Evolutionary conservation across 768 basidiomycete species (phyloP).

Genomic region (Xerocomellus intermedius): DNA sequence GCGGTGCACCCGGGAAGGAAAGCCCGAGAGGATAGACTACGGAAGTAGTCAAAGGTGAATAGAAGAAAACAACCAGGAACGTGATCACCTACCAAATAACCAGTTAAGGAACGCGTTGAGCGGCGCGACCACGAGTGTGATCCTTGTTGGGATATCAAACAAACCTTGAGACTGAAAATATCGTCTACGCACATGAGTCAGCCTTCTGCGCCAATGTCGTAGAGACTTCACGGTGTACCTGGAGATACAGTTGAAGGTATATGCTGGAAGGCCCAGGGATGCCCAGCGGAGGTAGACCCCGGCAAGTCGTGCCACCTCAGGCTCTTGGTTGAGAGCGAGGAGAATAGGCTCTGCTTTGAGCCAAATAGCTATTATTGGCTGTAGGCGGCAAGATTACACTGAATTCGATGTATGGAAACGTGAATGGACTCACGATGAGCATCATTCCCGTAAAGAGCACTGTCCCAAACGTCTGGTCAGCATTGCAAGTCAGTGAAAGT

Average conservation of each 20-base stretch:
- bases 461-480: constrained; percentile 27
- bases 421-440: constrained; percentile 52
- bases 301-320: constrained; percentile 79
- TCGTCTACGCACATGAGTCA: constrained; percentile 28
- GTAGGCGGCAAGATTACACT: not conserved
- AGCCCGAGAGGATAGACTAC: constrained; percentile 56
- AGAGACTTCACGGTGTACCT: constrained; percentile 33
- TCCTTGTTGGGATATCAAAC: constrained; percentile 81
- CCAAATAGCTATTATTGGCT: constrained; percentile 71
- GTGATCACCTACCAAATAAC: constrained; percentile 60
- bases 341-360: constrained; percentile 79
- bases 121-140: constrained; percentile 80
- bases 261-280: constrained; percentile 77
- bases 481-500: not conserved
- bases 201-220: not conserved
- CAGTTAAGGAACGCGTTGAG: constrained; percentile 83
- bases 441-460: constrained; percentile 59
- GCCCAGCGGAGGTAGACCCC: constrained; percentile 74
- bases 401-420: not conserved
- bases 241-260: constrained; percentile 54
- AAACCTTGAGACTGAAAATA: constrained; percentile 82
- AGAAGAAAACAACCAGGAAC: not conserved
- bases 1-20: constrained; percentile 90
- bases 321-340: constrained; percentile 73
- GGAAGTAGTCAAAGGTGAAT: not conserved